phyloP scores from a whole-genome alignment of 1,284 basidiomycete genomes.

The Irpex rosettiformis region DNA sequence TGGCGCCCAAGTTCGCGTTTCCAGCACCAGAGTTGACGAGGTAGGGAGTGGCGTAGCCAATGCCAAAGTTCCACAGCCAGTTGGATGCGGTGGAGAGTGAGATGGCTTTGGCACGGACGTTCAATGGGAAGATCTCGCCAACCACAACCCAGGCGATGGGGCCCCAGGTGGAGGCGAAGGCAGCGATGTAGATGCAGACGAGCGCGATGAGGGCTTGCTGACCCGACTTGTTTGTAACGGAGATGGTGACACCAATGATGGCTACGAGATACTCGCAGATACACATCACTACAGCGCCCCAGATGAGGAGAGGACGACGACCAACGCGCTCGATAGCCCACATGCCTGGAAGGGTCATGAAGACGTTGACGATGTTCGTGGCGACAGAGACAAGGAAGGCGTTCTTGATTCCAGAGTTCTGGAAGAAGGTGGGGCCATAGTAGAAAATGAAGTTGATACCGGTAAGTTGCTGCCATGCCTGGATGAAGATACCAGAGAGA shows the following conservation, averaged over 20 bases:
- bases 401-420: slow-evolving; percentile 66
- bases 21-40: slow-evolving; percentile 49
- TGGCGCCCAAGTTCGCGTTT: slow-evolving; percentile 43
- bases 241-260: slow-evolving; percentile 66
- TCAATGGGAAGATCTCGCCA: slow-evolving; percentile 74
- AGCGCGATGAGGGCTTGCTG: slow-evolving; percentile 41
- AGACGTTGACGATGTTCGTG: slow-evolving; percentile 71
- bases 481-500: slow-evolving; percentile 74
- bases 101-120: slow-evolving; percentile 77
- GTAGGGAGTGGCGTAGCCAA: slow-evolving; percentile 62
- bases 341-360: slow-evolving; percentile 69
- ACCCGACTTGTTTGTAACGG: slow-evolving; percentile 31
- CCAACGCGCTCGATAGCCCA: slow-evolving; percentile 71
- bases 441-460: slow-evolving; percentile 90
- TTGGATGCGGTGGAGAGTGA: slow-evolving; percentile 70
- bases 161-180: slow-evolving; percentile 79
- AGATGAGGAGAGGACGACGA: slow-evolving; percentile 73
- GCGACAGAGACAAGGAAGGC: slow-evolving; percentile 71
- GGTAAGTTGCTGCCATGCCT: slow-evolving; percentile 80
- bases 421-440: slow-evolving; percentile 73
- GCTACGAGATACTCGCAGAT: slow-evolving; percentile 75
- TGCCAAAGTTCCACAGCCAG: slow-evolving; percentile 41
- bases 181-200: slow-evolving; percentile 76
- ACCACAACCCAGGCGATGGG: slow-evolving; percentile 77
- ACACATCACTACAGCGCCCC: slow-evolving; percentile 71